Evolutionary conservation across 768 basidiomycete genomes (phyloP), one percentile per base, ranked within the genome.

Genomic region (Termitomyces eurrhizus): DNA sequence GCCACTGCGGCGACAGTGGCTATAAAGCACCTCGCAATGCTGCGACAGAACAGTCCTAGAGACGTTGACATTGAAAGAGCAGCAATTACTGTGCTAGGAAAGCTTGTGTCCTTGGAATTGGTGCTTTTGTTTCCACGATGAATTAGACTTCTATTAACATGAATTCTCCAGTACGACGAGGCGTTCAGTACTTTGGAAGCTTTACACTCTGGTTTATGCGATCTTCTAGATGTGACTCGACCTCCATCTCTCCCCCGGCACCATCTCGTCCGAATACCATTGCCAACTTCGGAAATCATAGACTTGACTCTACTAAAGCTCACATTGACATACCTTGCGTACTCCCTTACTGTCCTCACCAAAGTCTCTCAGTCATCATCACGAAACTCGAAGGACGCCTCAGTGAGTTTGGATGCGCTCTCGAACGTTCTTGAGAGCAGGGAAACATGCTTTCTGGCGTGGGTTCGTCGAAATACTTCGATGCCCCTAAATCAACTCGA

Each of bases 61-160:
- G 80, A 82, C 63, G 16, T 89, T 9, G 87, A 92, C 63, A 79
- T 92, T 6, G 92, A 93, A 72, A 79, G 87, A 41, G 90, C 89
- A 2, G 91, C 88, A 1, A 79, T 80, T 53, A 86, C 86, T 60
- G 73, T 92, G 5, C 68, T 85, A 7, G 87, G 83, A 8, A 92
- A 91, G 69, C 71, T 93, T 2, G 76, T 91, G 29, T 66, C 79
- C 26, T 68, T 93, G 52, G 88, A 90, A 64, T 75, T 91, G 84
- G 92, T 93, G 67, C 56, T 90, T 79, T 29, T 35, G 24, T 32
- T 36, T 24, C 29, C 16, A 39, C 7, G 18, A 41, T 7, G n/a
- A 24, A 21, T 24, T 3, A 21, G 45, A 36, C 24, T 21, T 52
- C 12, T 35, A 41, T 36, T 64, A 24, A 58, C 32, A 16, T 51